phyloP scores from a whole-genome alignment of 2,329 filamentous ascomycete species.

The Aspergillus amoenus region DNA sequence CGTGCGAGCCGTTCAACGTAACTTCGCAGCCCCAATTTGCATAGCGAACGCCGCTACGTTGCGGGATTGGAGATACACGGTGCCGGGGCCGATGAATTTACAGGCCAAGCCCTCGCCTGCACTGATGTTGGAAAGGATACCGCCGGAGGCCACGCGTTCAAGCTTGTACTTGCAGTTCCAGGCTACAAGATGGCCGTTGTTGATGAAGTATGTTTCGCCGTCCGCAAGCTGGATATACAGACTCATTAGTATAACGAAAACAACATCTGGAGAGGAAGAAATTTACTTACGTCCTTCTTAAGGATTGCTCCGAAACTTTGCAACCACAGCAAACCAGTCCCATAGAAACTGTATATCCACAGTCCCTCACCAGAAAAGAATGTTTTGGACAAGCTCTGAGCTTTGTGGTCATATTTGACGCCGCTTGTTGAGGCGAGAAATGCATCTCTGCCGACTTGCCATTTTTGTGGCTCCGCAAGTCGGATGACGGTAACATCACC shows the following conservation, averaged over 20 bases:
- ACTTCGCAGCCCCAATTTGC: background rate
- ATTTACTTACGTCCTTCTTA: constrained; percentile 70
- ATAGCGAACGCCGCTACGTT: constrained; percentile 60
- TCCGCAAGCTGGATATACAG: constrained; percentile 39
- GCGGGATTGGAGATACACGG: constrained; percentile 87
- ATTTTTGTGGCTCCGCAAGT: constrained; percentile 57
- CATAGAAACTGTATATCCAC: constrained; percentile 84
- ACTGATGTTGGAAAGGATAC: constrained; percentile 82
- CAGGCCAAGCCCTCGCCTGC: constrained; percentile 88
- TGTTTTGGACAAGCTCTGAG: constrained; percentile 81
- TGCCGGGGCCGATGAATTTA: constrained; percentile 88
- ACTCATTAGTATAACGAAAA: too few relatives aligned
- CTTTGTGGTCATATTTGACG: constrained; percentile 83
- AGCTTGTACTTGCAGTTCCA: constrained; percentile 96
- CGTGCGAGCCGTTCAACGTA: background rate
- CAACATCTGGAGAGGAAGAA: too few relatives aligned
- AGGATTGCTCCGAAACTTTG: constrained; percentile 95
- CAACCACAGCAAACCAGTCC: constrained; percentile 80
- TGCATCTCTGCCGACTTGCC: constrained; percentile 83
- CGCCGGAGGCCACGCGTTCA: constrained; percentile 85
- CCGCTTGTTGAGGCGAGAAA: constrained; percentile 84
- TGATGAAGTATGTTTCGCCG: constrained; percentile 85
- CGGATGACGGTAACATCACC: constrained; percentile 84
- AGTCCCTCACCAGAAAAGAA: constrained; percentile 93
- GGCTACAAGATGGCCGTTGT: constrained; percentile 89